Conservation (phyloP, 2,329 filamentous ascomycete species). For the Pyrenophora tritici-repentis region DNA sequence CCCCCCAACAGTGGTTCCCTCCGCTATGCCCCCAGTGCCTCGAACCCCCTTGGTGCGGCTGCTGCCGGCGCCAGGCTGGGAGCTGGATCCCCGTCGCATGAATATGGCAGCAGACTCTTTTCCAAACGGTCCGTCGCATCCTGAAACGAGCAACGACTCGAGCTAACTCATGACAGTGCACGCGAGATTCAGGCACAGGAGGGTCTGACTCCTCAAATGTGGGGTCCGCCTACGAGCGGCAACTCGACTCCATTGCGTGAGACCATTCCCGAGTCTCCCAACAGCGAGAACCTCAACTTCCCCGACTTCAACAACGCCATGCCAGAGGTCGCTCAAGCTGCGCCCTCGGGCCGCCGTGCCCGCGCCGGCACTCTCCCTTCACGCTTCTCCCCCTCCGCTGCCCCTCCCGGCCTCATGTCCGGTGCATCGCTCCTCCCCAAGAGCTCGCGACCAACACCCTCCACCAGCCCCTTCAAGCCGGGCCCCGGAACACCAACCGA, state of each 20-base stretch:
- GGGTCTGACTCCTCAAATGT: conserved; percentile 74
- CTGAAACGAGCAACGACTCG: conserved; percentile 36
- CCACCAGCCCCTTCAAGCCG: conserved; percentile 86
- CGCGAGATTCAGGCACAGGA: conserved; percentile 97
- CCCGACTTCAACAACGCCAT: conserved; percentile 82
- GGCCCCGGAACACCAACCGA: conserved; percentile 51
- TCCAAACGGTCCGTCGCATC: conserved; percentile 78
- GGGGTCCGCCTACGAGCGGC: conserved; percentile 95
- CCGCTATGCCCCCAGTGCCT: conserved; percentile 74
- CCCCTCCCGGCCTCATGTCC: conserved; percentile 62
- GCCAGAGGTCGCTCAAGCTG: conserved; percentile 60
- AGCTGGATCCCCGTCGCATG: conserved; percentile 95
- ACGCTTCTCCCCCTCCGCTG: conserved; percentile 79
- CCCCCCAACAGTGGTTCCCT: conserved; percentile 65
- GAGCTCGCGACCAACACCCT: conserved; percentile 81
- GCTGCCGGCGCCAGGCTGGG: conserved; percentile 71
- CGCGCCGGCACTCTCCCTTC: conserved; percentile 96
- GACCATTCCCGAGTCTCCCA: conserved; percentile 96
- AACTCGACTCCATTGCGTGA: conserved; percentile 95
- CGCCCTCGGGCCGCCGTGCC: conserved; percentile 74
- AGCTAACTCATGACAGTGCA: conserved; percentile 63
- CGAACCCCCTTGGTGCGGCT: conserved; percentile 57
- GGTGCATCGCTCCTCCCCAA: conserved; percentile 67
- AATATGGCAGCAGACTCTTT: conserved; percentile 77
- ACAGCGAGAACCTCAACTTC: conserved; percentile 90